phyloP scores from a whole-genome alignment of 129 eudicot species.

The Flaveria brownii region DNA sequence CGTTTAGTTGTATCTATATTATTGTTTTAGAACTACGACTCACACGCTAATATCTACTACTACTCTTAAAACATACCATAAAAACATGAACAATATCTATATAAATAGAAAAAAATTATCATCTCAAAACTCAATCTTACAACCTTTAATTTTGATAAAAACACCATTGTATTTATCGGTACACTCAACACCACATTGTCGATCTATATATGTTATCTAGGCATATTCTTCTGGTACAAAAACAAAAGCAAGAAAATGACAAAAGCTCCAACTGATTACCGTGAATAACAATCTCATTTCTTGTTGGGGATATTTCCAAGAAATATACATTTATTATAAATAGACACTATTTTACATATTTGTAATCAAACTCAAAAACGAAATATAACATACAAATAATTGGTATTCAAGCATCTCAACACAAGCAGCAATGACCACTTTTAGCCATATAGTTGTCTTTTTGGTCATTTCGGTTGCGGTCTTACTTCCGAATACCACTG shows the following conservation, averaged over 20 bases:
- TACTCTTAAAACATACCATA: too few relatives aligned
- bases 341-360: slow-evolving; percentile 3
- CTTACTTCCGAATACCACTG: slow-evolving; percentile 27
- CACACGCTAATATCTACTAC: too few relatives aligned
- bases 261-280: slow-evolving; percentile 13
- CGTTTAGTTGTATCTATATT: neutral
- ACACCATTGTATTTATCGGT: too few relatives aligned
- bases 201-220: neutral
- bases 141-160: too few relatives aligned
- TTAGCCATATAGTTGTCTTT: slow-evolving; percentile 24
- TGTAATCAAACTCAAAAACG: slow-evolving; percentile 5
- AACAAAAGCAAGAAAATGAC: neutral
- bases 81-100: too few relatives aligned
- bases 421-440: slow-evolving; percentile 25
- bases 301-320: slow-evolving; percentile 21
- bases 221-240: slow-evolving; percentile 19
- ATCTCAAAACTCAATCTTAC: too few relatives aligned
- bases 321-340: slow-evolving; percentile 26
- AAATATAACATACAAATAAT: neutral
- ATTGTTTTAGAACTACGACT: too few relatives aligned
- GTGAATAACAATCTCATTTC: slow-evolving; percentile 28
- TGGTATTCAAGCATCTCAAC: neutral
- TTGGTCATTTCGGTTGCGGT: slow-evolving; percentile 22
- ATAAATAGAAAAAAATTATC: too few relatives aligned
- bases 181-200: neutral